phyloP scores from a whole-genome alignment of 306 rosid species.

The Erythrophleum fordii region DNA sequence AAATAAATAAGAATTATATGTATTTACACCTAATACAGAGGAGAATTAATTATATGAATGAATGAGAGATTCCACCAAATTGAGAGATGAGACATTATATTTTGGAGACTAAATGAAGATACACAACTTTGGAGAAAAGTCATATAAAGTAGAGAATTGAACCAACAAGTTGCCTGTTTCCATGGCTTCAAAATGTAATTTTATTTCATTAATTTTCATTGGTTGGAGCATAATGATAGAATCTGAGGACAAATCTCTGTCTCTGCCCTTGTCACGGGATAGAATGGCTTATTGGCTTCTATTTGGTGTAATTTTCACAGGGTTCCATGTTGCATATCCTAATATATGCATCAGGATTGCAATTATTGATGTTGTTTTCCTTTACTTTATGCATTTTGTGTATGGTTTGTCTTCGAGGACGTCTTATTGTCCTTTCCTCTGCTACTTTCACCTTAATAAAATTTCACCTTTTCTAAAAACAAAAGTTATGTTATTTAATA shows the following conservation, averaged over 20 bases:
- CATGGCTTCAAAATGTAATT: background rate
- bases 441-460: background rate
- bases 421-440: background rate
- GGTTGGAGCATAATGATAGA: background rate
- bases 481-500: background rate
- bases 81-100: background rate
- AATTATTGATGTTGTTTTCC: slow-evolving; percentile 3
- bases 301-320: background rate
- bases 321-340: background rate
- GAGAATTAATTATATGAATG: slow-evolving; percentile 1
- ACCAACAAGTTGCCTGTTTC: background rate
- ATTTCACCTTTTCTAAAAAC: background rate
- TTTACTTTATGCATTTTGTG: slow-evolving; percentile 5
- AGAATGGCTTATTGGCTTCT: background rate
- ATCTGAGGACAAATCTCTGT: background rate
- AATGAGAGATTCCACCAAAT: background rate
- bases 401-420: slow-evolving; percentile 1
- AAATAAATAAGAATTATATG: background rate
- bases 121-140: background rate
- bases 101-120: background rate
- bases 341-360: background rate
- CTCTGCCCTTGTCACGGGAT: background rate
- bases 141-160: background rate
- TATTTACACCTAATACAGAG: background rate
- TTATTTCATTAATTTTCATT: background rate